These are phyloP conservation scores for Neonectria hederae DNA, from an alignment of 2,329 filamentous ascomycete genomes.

Conservation along the genomic window DNA sequence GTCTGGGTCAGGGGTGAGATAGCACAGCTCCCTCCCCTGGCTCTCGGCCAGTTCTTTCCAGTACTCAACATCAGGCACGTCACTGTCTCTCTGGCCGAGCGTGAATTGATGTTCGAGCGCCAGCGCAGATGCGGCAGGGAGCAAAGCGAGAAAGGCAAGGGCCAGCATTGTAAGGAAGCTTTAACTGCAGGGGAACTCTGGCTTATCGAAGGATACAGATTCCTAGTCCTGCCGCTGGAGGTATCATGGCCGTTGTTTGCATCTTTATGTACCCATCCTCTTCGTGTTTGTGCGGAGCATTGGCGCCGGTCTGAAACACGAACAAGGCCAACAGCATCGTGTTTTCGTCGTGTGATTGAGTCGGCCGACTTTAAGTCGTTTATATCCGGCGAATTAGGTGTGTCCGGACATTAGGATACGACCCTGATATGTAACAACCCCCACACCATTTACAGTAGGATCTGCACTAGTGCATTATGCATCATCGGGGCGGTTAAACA, in stretches of 20 bases:
- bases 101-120: background rate
- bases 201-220: background rate
- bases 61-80: background rate
- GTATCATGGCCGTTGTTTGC: background rate
- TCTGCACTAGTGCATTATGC: background rate
- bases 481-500: too few species aligned
- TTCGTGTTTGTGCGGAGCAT: background rate
- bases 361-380: background rate
- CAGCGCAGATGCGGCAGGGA: background rate
- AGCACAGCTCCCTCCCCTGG: slow-evolving; percentile 4
- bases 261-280: background rate
- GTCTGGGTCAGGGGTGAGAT: background rate
- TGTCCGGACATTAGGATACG: background rate
- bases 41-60: slow-evolving; percentile 3
- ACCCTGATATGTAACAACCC: background rate
- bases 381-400: background rate
- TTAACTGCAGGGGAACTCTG: background rate
- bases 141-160: background rate
- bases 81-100: background rate
- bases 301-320: background rate
- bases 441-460: background rate
- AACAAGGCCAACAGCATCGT: background rate
- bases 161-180: background rate
- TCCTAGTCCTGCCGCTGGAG: background rate
- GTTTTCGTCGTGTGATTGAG: background rate